Conservation (phyloP, 441 rosid genomes). For the Manihot esculenta region DNA sequence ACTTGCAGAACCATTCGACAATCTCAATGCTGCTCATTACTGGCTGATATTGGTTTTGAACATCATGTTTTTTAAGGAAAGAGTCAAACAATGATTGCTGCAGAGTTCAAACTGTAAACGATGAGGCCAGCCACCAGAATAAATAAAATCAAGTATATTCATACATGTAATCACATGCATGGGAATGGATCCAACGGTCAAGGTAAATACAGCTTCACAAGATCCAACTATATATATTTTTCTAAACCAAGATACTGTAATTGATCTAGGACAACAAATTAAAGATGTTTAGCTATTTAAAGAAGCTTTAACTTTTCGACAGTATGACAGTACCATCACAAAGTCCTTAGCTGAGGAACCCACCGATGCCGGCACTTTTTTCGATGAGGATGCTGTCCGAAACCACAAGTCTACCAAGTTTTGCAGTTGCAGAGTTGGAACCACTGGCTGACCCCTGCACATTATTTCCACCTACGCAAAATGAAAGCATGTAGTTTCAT, state of each 20-base stretch:
- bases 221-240: conserved; percentile 4
- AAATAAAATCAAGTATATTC: conserved; percentile 4
- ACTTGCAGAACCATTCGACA: no score
- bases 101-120: background rate
- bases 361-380: conserved; percentile 43
- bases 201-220: conserved; percentile 1
- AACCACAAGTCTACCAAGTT: conserved; percentile 64
- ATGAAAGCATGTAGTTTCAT: background rate
- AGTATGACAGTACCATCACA: conserved; percentile 64
- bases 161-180: background rate
- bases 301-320: conserved; percentile 42
- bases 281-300: background rate
- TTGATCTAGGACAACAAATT: conserved; percentile 2
- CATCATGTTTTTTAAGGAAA: background rate
- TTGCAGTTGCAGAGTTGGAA: conserved; percentile 45
- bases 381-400: conserved; percentile 42
- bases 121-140: background rate
- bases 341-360: conserved; percentile 70
- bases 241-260: conserved; percentile 5
- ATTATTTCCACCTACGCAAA: conserved; percentile 57
- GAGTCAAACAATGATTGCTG: background rate
- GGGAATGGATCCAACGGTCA: background rate
- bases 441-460: conserved; percentile 55
- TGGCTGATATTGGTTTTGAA: no score
- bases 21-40: no score